Evolutionary conservation across 306 rosid species (phyloP).

Genomic region (Astragalus membranaceus): DNA sequence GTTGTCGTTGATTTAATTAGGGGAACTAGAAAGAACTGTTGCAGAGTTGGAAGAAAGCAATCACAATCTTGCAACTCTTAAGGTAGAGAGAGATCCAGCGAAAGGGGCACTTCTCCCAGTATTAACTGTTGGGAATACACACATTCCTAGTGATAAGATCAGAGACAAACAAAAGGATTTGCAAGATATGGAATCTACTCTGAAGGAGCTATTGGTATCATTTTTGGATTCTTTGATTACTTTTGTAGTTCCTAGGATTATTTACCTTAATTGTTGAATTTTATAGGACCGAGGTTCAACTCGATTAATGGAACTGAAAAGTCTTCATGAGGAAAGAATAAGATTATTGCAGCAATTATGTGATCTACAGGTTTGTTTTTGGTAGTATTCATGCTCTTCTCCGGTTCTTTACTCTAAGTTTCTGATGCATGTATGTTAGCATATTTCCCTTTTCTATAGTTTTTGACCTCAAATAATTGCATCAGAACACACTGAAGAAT

Average conservation of each 20-base stretch:
- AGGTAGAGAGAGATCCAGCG: conserved; percentile 66
- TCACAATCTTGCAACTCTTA: conserved; percentile 58
- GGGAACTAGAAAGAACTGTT: conserved; percentile 58
- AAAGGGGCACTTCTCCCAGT: conserved; percentile 70
- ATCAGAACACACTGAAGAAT: conserved; percentile 75
- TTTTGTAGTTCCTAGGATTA: conserved; percentile 1
- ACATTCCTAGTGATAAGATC: conserved; percentile 46
- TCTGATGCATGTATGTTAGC: background rate
- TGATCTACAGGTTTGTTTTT: conserved; percentile 64
- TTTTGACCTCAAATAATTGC: conserved; percentile 24
- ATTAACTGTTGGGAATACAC: conserved; percentile 56
- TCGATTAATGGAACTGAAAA: conserved; percentile 53
- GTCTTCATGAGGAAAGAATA: conserved; percentile 77
- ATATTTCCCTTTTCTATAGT: background rate
- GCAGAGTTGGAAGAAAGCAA: conserved; percentile 68
- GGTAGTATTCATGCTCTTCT: background rate
- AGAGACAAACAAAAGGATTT: conserved; percentile 83
- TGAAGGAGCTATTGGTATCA: conserved; percentile 71
- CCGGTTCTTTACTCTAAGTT: background rate
- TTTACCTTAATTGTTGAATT: conserved; percentile 22
- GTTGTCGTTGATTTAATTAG: conserved; percentile 42
- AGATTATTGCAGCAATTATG: conserved; percentile 63
- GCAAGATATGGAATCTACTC: conserved; percentile 75
- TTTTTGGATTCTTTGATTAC: conserved; percentile 1
- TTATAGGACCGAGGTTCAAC: conserved; percentile 65